Evolutionary conservation across 306 rosid genomes (phyloP).

Genomic region (Casuarina cunninghamiana): DNA sequence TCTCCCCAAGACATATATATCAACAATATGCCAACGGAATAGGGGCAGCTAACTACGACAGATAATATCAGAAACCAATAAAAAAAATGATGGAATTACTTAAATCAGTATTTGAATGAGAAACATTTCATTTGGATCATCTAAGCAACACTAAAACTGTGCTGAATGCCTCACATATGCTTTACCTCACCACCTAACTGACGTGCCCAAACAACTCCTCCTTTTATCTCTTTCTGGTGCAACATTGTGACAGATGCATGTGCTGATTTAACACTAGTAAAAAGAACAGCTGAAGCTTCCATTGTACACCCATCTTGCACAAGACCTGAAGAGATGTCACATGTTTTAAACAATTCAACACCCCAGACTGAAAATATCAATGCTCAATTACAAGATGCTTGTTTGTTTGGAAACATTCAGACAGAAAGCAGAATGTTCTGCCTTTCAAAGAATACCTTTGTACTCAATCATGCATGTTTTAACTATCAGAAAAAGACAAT

Average conservation of each 20-base stretch:
- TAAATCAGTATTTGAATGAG: neutral
- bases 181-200: conserved; percentile 97
- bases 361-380: conserved; percentile 12
- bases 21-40: neutral
- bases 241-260: conserved; percentile 69
- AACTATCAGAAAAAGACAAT: neutral
- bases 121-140: neutral
- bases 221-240: conserved; percentile 72
- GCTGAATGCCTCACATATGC: conserved; percentile 4
- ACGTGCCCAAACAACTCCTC: conserved; percentile 84
- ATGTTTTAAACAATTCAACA: conserved; percentile 16
- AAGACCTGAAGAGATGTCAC: conserved; percentile 58
- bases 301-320: conserved; percentile 83
- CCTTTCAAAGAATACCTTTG: neutral
- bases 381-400: conserved; percentile 5
- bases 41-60: neutral
- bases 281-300: conserved; percentile 89
- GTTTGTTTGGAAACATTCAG: conserved; percentile 16
- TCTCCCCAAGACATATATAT: neutral
- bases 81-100: conserved; percentile 6
- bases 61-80: neutral
- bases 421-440: conserved; percentile 2
- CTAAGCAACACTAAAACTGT: conserved; percentile 1
- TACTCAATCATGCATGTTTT: neutral
- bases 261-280: conserved; percentile 88